A percentile compares a stretch with the other conserved stretches of the same genome.
These are phyloP conservation scores for Clitoria ternatea DNA, from an alignment of 306 rosid genomes.

Conservation along the genomic window DNA sequence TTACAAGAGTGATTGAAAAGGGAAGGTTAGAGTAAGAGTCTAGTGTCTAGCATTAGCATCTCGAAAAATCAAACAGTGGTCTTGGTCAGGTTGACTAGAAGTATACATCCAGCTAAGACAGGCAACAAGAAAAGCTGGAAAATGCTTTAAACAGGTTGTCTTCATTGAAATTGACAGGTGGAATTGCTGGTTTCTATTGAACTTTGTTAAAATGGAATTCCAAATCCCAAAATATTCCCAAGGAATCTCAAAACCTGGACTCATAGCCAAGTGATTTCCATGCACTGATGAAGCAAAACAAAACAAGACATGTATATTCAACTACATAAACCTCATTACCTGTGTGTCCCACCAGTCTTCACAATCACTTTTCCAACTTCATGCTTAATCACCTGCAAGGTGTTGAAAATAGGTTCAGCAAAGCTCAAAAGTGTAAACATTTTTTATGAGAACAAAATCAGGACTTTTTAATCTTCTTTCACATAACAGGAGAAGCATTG, in stretches of 20 bases:
- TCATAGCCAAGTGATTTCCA: neutral
- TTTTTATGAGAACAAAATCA: neutral
- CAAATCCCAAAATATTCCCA: conserved; percentile 67
- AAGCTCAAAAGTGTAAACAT: neutral
- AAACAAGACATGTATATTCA: neutral
- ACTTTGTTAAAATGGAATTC: conserved; percentile 32
- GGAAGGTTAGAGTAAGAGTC: conserved; percentile 13
- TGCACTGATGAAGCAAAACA: neutral
- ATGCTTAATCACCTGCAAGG: conserved; percentile 6
- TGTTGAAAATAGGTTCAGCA: conserved; percentile 8
- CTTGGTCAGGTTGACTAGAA: conserved; percentile 28
- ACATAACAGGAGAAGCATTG: neutral
- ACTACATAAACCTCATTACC: neutral
- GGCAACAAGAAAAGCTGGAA: conserved; percentile 37
- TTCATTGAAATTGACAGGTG: conserved; percentile 52
- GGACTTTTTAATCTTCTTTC: neutral
- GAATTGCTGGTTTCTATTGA: conserved; percentile 35
- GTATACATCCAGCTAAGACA: conserved; percentile 37
- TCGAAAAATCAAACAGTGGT: conserved; percentile 6
- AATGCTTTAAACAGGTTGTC: conserved; percentile 42
- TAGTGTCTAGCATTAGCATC: conserved; percentile 22
- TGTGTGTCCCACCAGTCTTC: neutral
- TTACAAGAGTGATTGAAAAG: neutral
- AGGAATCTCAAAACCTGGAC: conserved; percentile 40
- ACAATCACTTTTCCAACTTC: conserved; percentile 8